Evolutionary conservation across 176 grass and related monocot genomes (phyloP), one percentile per base, ranked within the genome.

Genomic region (Rhynchospora tenuis): DNA sequence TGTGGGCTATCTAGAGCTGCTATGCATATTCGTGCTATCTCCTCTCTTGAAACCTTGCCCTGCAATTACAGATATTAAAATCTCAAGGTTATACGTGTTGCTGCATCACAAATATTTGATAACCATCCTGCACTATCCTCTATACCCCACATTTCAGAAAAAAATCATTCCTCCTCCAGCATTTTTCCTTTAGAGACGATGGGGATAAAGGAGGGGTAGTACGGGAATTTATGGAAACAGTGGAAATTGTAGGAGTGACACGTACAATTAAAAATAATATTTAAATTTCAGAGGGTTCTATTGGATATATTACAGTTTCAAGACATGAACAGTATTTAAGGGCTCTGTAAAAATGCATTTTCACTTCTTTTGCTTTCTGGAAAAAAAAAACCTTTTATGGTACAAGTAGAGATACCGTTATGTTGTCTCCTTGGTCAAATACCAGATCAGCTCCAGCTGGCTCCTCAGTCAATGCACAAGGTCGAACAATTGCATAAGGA

Each of bases 341-440:
- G 54, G 22, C 64, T 50, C 43, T 83, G 45, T 14, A 55, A 10
- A 28, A 19, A 12, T 62, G 14, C 68, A 38, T 22, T 54, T 70
- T 81, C 10, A 86, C 11, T 54, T 84, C 19, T 74, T 58, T 63
- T 86, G 0, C 24, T 58, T 63, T 86, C 0, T 54, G n/a, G n/a
- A 11, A 12, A 27, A 1, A 46, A 64, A 29, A 43, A 88, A 50
- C 26, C 2, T 45, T 51, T 86, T 80, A 29, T 45, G 16, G 5
- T 31, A 76, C 12, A 76, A 55, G 13, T 29, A 76, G 6, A 76
- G 73, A 54, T 94, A 94, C 96, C 59, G 86, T 95, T 86, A 98
- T 95, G 85, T 98, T 93, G 78, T 98, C 96, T 78, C 96, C 93
- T 73, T 98, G 96, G n/a, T 98, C 96, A 66, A 93, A 98, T 89